Conservation (phyloP, 371 early-diverging fungal species). For the Mucor plumbeus region DNA sequence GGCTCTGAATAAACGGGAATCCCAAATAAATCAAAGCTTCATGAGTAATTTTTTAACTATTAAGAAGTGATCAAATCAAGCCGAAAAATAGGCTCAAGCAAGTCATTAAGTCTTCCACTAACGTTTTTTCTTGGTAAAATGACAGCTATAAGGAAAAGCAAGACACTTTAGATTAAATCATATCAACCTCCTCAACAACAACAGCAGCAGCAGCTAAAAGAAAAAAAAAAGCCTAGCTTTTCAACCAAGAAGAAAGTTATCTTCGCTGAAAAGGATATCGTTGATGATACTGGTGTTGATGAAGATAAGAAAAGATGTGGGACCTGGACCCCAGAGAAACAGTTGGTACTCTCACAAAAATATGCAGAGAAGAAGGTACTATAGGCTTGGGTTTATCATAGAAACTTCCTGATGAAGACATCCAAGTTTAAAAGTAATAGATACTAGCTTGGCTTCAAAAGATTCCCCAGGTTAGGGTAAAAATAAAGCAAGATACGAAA, state of each 20-base stretch:
- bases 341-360: background rate
- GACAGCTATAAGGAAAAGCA: background rate
- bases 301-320: background rate
- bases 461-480: too few species aligned
- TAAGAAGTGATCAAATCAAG: background rate
- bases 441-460: too few species aligned
- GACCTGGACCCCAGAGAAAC: background rate
- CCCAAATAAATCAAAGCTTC: background rate
- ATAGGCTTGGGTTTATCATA: too few species aligned
- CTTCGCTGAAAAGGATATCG: too few species aligned
- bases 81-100: background rate
- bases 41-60: background rate
- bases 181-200: background rate
- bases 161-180: background rate
- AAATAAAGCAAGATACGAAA: too few species aligned
- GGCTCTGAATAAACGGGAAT: background rate
- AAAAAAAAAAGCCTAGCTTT: background rate
- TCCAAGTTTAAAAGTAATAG: too few species aligned
- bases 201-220: slow-evolving; percentile 18
- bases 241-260: too few species aligned
- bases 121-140: background rate
- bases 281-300: background rate
- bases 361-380: too few species aligned
- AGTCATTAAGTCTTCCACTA: background rate
- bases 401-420: too few species aligned